These are phyloP conservation scores for Azolla pinnata DNA, from an alignment of 75 land plant species.

Conservation along the genomic window DNA sequence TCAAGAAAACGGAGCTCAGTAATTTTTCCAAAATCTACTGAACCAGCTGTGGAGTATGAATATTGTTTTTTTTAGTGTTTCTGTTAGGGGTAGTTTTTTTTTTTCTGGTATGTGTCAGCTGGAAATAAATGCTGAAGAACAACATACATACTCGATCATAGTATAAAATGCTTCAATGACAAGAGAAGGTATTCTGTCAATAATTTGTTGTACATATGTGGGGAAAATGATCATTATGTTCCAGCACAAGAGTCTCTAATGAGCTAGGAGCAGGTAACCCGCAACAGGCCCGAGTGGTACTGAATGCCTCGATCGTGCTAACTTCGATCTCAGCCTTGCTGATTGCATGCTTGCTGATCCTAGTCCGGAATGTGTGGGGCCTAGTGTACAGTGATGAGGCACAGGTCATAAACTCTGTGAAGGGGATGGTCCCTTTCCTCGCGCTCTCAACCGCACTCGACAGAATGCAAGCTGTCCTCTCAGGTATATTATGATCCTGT, in stretches of 20 bases:
- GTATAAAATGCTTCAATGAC: too few relatives aligned
- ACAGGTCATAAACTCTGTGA: conserved; percentile 50
- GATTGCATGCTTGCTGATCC: conserved; percentile 25
- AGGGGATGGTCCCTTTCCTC: conserved; percentile 46
- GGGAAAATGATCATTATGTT: background rate
- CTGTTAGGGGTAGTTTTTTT: background rate
- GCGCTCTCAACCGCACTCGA: conserved; percentile 43
- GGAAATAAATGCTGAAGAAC: too few relatives aligned
- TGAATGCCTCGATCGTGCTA: conserved; percentile 28
- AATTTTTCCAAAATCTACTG: too few relatives aligned
- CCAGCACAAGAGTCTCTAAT: conserved; percentile 20
- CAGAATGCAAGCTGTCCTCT: conserved; percentile 61
- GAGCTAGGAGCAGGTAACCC: conserved; percentile 72
- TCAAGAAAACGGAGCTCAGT: too few relatives aligned
- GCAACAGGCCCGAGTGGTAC: conserved; percentile 42
- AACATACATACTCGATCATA: too few relatives aligned
- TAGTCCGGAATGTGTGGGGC: conserved; percentile 49
- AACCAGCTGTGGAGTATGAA: too few relatives aligned
- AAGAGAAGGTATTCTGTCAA: too few relatives aligned
- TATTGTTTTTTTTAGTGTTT: too few relatives aligned
- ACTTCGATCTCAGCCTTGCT: conserved; percentile 30
- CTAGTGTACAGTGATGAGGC: conserved; percentile 45
- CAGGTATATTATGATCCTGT: conserved; percentile 31
- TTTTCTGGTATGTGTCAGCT: background rate
- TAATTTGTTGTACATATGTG: too few relatives aligned